Percentiles rank a stretch among this genome's conserved stretches.
Evolutionary conservation across 106 monocot genomes (phyloP).

Genomic region (Alisma plantagoaquatica): DNA sequence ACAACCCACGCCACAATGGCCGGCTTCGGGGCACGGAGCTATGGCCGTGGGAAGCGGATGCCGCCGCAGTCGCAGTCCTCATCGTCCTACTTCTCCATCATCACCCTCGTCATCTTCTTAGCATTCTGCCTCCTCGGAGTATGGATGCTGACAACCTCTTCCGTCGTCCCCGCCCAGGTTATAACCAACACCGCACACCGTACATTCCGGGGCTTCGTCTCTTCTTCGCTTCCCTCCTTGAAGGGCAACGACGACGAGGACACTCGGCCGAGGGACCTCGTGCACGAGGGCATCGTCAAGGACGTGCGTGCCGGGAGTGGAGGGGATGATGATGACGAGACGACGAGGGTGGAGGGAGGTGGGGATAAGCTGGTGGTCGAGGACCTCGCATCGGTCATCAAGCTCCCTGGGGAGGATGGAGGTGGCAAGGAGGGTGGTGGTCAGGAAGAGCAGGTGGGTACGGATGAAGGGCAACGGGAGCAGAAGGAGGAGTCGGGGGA

Average conservation of each 20-base stretch:
- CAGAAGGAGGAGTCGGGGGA: neutral
- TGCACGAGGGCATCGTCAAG: neutral
- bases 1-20: too few species aligned
- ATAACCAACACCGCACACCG: too few species aligned
- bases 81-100: constrained; percentile 19
- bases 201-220: neutral
- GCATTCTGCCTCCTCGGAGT: constrained; percentile 35
- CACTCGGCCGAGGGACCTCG: too few species aligned
- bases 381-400: too few species aligned
- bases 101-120: constrained; percentile 35
- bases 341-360: neutral
- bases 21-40: constrained; percentile 6
- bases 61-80: constrained; percentile 12
- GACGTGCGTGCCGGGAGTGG: neutral
- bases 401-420: neutral
- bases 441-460: neutral
- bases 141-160: constrained; percentile 43
- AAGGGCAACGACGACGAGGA: neutral
- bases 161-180: constrained; percentile 16
- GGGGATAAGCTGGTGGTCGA: neutral
- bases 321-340: neutral
- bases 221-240: neutral
- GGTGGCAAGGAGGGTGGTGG: neutral
- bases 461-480: constrained; percentile 3
- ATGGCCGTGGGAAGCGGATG: constrained; percentile 29